Evolutionary conservation across 2,329 filamentous ascomycete species (phyloP).

Genomic region (Microsporum canis): DNA sequence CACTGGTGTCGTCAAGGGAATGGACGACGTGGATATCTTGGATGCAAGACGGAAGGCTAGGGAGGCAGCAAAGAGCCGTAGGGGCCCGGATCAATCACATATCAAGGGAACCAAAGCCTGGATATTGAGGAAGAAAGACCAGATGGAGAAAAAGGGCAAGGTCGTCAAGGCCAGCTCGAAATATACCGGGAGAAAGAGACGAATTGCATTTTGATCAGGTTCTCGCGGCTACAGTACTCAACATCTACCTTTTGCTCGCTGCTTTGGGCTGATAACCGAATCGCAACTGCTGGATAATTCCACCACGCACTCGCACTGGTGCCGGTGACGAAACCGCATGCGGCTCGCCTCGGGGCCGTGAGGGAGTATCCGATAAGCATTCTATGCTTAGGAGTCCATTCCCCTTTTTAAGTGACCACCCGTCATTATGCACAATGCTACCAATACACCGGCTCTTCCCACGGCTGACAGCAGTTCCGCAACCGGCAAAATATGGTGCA

Average conservation of each 20-base stretch:
- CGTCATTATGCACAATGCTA: not conserved
- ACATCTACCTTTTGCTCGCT: not conserved
- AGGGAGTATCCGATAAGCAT: not conserved
- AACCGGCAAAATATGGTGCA: not conserved
- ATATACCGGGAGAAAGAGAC: constrained; percentile 84
- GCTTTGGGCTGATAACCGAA: not conserved
- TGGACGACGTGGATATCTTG: constrained; percentile 77
- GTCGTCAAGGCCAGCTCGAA: constrained; percentile 85
- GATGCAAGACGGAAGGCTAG: constrained; percentile 50
- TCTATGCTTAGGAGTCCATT: not conserved
- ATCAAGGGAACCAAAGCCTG: constrained; percentile 42
- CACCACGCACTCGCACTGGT: too few relatives aligned
- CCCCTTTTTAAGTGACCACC: not conserved
- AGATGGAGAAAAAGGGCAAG: constrained; percentile 91
- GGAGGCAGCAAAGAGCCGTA: constrained; percentile 35
- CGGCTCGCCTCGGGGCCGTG: too few relatives aligned
- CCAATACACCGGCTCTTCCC: not conserved
- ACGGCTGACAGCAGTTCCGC: not conserved
- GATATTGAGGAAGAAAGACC: constrained; percentile 58
- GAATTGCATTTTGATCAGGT: constrained; percentile 55
- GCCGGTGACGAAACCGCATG: too few relatives aligned
- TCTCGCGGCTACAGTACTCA: not conserved
- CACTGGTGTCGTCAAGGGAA: constrained; percentile 74
- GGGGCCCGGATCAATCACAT: constrained; percentile 38
- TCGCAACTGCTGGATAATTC: not conserved